Percentiles rank a stretch among this genome's conserved stretches.
These are phyloP conservation scores for Heterobasidion irregulare DNA, from an alignment of 1,284 basidiomycete species.

Conservation along the genomic window DNA sequence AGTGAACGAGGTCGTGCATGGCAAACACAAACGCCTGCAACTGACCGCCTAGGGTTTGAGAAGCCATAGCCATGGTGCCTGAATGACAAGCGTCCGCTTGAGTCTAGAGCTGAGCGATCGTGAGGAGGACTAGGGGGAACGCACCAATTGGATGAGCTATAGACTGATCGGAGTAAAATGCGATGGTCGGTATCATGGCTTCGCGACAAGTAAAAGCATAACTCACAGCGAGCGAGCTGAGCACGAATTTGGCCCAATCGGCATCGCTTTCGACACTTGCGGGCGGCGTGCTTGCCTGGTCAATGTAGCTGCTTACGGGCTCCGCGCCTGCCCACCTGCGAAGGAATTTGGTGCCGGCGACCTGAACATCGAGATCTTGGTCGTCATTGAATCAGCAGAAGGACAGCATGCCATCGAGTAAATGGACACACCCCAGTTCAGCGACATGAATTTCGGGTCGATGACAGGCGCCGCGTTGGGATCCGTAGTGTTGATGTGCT, in stretches of 20 bases:
- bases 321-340: constrained; percentile 9
- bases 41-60: constrained; percentile 9
- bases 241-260: constrained; percentile 9
- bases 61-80: constrained; percentile 10
- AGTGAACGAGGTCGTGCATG: neutral
- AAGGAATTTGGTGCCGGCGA: constrained; percentile 7
- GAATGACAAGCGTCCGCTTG: neutral
- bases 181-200: neutral
- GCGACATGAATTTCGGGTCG: constrained; percentile 5
- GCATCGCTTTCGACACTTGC: constrained; percentile 2
- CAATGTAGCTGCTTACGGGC: constrained; percentile 7
- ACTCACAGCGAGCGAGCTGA: neutral
- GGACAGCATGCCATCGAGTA: neutral
- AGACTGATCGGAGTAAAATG: constrained; percentile 3
- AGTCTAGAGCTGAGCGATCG: neutral
- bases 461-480: constrained; percentile 6
- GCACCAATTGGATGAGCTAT: constrained; percentile 11
- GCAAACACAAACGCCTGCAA: neutral
- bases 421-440: constrained; percentile 8
- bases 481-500: constrained; percentile 13
- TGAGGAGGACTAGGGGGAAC: neutral
- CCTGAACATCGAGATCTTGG: constrained; percentile 10
- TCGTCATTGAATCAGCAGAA: neutral
- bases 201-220: neutral
- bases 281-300: constrained; percentile 7